Evolutionary conservation across 805 yeast genomes (phyloP), one percentile per base, ranked within the genome.

Genomic region (Ogataea pignaliae): DNA sequence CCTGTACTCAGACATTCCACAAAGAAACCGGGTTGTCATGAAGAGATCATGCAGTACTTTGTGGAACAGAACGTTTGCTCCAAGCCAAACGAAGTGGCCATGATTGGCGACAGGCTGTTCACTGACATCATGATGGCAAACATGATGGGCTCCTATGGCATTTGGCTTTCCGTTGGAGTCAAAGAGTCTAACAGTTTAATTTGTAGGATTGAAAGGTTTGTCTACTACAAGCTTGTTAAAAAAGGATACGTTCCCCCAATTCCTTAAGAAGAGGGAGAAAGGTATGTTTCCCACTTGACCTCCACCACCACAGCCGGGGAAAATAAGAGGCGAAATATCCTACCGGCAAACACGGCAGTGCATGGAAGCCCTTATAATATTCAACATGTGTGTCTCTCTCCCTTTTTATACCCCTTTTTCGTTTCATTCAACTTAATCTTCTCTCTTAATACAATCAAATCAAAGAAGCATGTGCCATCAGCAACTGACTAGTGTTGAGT

Each of bases 91-190:
- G 85, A 89, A 51, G 81, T 93, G 13, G 91, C 88, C 0, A 82
- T 93, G 6, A 78, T 93, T 10, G 99, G 99, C 0, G 99, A 93
- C 55, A 68, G 99, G 33, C 71, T 93, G 21, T 81, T 89, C 65
- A 93, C 99, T 0, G 99, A 93, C 62, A 76, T 93, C 43, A 66
- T 90, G 41, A 86, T 93, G 96, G 97, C 97, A 15, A 91, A 93
- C 56, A 71, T 82, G 72, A 88, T 91, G 95, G 96, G 95, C 0
- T 71, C 93, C 0, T 78, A 79, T 64, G 86, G 91, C 0, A 72
- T 88, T 3, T 93, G 98, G 97, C 59, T 93, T 1, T 69, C 75
- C 41, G 81, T 81, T 18, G 98, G 98, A 3, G 95, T 89, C 4
- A 68, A 67, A 44, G 62, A 68, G 36, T 75, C 85, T 2, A 63